A percentile compares a stretch with the other conserved stretches of the same genome.
These are phyloP conservation scores for Globisporangium spiculum DNA, from an alignment of 352 stramenopile species.

Conservation along the genomic window DNA sequence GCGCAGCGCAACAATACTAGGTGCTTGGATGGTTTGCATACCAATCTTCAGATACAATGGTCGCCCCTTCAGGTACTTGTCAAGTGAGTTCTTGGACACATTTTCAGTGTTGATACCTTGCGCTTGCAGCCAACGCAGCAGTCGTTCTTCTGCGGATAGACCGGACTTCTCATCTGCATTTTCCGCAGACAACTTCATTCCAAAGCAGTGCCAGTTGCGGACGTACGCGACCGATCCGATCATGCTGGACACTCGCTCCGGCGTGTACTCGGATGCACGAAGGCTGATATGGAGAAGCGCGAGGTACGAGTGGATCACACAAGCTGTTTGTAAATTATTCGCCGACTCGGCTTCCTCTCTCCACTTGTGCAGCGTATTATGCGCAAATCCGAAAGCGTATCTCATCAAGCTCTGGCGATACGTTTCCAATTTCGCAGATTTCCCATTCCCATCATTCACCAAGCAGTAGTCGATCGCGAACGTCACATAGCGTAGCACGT, in stretches of 20 bases:
- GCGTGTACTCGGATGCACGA: conserved; percentile 62
- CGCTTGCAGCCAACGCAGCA: conserved; percentile 87
- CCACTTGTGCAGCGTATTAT: conserved; percentile 77
- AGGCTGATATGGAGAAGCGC: conserved; percentile 70
- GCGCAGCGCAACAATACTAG: conserved; percentile 69
- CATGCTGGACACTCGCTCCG: conserved; percentile 60
- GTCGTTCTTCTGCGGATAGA: conserved; percentile 65
- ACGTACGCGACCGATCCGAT: conserved; percentile 86
- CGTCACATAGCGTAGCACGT: conserved; percentile 76
- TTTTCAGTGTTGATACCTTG: conserved; percentile 89
- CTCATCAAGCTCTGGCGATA: conserved; percentile 54
- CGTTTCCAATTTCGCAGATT: conserved; percentile 37
- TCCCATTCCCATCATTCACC: conserved; percentile 27
- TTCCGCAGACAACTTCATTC: conserved; percentile 74
- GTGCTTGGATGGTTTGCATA: conserved; percentile 85
- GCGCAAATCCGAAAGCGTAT: conserved; percentile 72
- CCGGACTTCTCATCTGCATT: conserved; percentile 37
- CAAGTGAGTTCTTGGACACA: conserved; percentile 68
- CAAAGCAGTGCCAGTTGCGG: conserved; percentile 91
- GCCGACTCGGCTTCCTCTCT: conserved; percentile 57
- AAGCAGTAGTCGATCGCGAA: conserved; percentile 61
- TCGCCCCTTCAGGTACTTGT: conserved; percentile 85
- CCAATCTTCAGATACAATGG: conserved; percentile 87
- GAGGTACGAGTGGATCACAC: conserved; percentile 85
- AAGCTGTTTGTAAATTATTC: conserved; percentile 79